Evolutionary conservation across 2,329 filamentous ascomycete genomes (phyloP).

Genomic region (Fusarium acutatum): DNA sequence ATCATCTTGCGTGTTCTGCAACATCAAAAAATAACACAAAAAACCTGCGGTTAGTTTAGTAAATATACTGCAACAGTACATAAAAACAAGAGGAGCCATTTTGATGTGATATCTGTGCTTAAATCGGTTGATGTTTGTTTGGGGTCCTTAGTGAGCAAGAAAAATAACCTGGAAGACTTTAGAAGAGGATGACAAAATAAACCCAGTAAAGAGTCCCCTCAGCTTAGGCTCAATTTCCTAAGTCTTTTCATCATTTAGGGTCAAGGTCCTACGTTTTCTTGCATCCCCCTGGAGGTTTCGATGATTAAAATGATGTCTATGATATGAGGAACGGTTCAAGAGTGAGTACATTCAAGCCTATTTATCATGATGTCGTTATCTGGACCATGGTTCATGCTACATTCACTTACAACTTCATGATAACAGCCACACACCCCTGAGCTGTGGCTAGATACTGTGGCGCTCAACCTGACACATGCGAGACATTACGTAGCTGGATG

Average conservation of each 20-base stretch:
- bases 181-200: background rate
- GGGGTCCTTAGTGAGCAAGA: no score
- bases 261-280: background rate
- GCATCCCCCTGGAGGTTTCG: fast-evolving
- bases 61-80: background rate
- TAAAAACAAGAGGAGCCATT: background rate
- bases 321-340: no score
- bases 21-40: background rate
- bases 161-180: no score
- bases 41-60: background rate
- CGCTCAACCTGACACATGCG: slow-evolving; percentile 11
- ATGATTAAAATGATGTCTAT: background rate
- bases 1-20: background rate
- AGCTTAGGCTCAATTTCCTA: background rate
- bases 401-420: background rate
- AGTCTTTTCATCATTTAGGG: background rate
- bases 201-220: background rate
- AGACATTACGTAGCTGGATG: slow-evolving; percentile 34
- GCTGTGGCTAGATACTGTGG: background rate
- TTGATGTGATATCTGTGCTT: background rate
- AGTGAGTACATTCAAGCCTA: no score
- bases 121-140: background rate
- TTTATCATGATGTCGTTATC: background rate
- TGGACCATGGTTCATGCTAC: background rate
- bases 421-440: slow-evolving; percentile 1